phyloP scores from a whole-genome alignment of 2,329 filamentous ascomycete genomes.

The Truncatella angustata region DNA sequence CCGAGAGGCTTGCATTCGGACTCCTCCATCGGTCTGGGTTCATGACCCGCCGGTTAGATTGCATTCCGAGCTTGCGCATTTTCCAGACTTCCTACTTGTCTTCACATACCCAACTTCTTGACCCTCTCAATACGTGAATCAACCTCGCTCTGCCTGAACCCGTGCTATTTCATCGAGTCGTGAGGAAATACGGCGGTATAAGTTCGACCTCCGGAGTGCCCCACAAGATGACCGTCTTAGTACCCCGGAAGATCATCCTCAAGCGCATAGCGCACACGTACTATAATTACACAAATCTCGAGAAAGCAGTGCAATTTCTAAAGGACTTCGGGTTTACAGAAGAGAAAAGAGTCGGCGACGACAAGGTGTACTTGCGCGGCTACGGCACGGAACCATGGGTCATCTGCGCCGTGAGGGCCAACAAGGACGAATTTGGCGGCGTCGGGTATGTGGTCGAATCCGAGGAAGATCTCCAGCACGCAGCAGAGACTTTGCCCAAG shows the following conservation, averaged over 20 bases:
- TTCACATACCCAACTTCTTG: too few relatives aligned
- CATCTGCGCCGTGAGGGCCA: conserved; percentile 49
- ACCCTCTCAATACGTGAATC: too few relatives aligned
- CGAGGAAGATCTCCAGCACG: conserved; percentile 51
- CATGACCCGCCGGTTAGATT: too few relatives aligned
- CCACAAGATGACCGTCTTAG: conserved; percentile 19
- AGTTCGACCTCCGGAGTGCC: not conserved
- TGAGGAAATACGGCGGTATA: too few relatives aligned
- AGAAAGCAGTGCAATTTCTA: conserved; percentile 39
- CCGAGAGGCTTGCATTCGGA: too few relatives aligned
- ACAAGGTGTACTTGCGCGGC: conserved; percentile 57
- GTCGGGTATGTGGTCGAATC: conserved; percentile 57
- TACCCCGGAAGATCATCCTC: conserved; percentile 26
- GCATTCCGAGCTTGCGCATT: too few relatives aligned
- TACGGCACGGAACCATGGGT: conserved; percentile 61
- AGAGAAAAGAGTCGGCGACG: conserved; percentile 34
- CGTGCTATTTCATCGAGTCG: not conserved
- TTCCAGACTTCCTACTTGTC: too few relatives aligned
- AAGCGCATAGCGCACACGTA: conserved; percentile 40
- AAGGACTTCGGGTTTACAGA: conserved; percentile 47
- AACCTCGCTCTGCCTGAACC: too few relatives aligned
- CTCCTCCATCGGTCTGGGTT: too few relatives aligned
- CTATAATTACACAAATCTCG: conserved; percentile 46
- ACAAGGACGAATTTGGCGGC: conserved; percentile 52
- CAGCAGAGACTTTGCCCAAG: conserved; percentile 43